Evolutionary conservation across 1,284 basidiomycete species (phyloP).

Genomic region (Lignosus rhinocerotis): DNA sequence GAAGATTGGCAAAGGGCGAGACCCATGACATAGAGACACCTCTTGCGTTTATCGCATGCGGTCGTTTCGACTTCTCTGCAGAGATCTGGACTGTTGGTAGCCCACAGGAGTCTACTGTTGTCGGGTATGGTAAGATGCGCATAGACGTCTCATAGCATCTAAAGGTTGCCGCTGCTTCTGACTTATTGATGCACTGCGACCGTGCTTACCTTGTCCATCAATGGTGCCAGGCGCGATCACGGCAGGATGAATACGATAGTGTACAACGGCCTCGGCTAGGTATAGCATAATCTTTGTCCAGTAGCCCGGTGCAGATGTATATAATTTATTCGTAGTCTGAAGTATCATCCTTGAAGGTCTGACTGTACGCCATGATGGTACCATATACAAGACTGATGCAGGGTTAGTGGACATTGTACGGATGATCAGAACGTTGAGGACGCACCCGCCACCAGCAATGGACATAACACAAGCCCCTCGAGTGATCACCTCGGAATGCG

Average conservation of each 20-base stretch:
- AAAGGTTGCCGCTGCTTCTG: neutral
- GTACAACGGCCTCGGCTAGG: conserved; percentile 24
- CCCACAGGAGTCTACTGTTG: conserved; percentile 8
- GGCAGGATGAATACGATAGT: conserved; percentile 24
- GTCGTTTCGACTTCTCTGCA: conserved; percentile 68
- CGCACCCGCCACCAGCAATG: conserved; percentile 85
- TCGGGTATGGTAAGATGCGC: conserved; percentile 26
- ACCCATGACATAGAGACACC: conserved; percentile 55
- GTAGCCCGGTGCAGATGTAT: conserved; percentile 14
- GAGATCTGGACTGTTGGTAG: conserved; percentile 43
- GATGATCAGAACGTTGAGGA: conserved; percentile 30
- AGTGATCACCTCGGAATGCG: conserved; percentile 89
- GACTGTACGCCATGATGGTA: conserved; percentile 87
- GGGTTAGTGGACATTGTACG: conserved; percentile 9
- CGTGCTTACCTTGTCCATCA: neutral
- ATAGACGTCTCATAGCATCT: conserved; percentile 18
- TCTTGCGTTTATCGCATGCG: conserved; percentile 75
- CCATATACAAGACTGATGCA: conserved; percentile 82
- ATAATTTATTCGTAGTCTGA: conserved; percentile 65
- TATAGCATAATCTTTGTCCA: conserved; percentile 22
- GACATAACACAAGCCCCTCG: conserved; percentile 91
- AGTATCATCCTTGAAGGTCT: conserved; percentile 77
- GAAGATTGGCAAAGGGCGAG: conserved; percentile 54
- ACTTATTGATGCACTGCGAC: neutral
- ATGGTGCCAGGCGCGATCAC: conserved; percentile 12